Evolutionary conservation across 2,329 filamentous ascomycete species (phyloP).

Genomic region (Pseudocercospora fuligena): DNA sequence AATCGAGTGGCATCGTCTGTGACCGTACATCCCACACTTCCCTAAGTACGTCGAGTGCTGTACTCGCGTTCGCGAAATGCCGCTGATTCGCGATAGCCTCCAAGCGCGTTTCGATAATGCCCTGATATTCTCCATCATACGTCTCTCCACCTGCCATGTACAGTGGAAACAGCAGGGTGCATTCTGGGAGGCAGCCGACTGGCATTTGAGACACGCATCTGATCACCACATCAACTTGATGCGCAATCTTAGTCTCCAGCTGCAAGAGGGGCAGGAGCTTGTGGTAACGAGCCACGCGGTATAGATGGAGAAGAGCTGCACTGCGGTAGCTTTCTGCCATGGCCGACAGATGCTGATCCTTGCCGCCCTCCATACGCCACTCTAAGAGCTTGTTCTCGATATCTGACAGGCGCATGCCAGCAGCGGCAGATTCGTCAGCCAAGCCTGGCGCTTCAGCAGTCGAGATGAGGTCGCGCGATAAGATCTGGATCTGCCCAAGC

Average conservation of each 20-base stretch:
- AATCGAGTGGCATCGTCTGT: not conserved
- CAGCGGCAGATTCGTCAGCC: not conserved
- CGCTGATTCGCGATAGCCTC: constrained; percentile 2
- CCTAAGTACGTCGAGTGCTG: constrained; percentile 9
- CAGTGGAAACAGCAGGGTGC: constrained; percentile 13
- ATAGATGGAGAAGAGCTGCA: constrained; percentile 10
- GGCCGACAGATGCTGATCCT: not conserved
- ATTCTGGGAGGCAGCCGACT: constrained; percentile 11
- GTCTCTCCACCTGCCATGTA: constrained; percentile 15
- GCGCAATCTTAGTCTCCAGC: not conserved
- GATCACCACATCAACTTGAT: not conserved
- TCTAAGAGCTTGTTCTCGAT: not conserved
- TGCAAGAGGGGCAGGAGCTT: not conserved
- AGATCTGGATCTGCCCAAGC: constrained; percentile 6
- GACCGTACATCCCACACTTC: constrained; percentile 11
- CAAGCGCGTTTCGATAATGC: not conserved
- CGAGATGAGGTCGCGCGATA: not conserved
- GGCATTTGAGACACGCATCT: constrained; percentile 2
- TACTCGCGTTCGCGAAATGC: constrained; percentile 7
- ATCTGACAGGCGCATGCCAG: not conserved
- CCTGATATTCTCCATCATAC: not conserved
- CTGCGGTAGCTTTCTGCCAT: constrained; percentile 15
- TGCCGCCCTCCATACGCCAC: not conserved
- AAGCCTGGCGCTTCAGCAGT: not conserved
- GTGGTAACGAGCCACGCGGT: constrained; percentile 1